Conservation (phyloP, 2,329 filamentous ascomycete species). For the Arachnomyces sp. region DNA sequence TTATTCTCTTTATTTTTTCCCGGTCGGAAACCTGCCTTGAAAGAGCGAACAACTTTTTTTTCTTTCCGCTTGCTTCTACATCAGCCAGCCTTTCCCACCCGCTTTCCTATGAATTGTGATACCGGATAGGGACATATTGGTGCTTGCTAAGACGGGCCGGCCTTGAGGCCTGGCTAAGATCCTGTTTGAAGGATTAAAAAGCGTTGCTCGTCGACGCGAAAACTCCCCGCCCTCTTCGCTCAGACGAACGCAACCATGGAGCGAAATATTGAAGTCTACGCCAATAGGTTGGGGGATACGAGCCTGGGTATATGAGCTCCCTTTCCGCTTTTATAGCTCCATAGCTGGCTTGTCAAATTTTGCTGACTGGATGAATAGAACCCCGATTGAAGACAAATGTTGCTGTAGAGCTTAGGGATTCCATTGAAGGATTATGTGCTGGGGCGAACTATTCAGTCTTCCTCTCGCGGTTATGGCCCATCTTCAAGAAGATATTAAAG, state of each 20-base stretch:
- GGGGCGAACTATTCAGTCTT: constrained; percentile 72
- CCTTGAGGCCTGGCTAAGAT: constrained; percentile 32
- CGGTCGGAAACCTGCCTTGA: constrained; percentile 10
- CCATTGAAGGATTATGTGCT: constrained; percentile 74
- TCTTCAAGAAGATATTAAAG: constrained; percentile 77
- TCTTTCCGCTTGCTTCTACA: not conserved
- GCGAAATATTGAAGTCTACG: constrained; percentile 43
- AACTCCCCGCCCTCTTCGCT: too few relatives aligned
- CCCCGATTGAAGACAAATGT: constrained; percentile 72
- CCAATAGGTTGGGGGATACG: constrained; percentile 41
- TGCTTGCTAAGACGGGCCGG: constrained; percentile 24
- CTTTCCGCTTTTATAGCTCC: not conserved
- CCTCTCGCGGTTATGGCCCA: constrained; percentile 78
- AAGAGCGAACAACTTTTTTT: too few relatives aligned
- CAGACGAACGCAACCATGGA: constrained; percentile 28
- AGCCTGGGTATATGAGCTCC: constrained; percentile 36
- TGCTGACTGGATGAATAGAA: constrained; percentile 48
- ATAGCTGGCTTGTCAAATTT: not conserved
- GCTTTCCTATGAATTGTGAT: constrained; percentile 23
- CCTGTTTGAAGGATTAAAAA: constrained; percentile 9
- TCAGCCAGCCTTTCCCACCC: too few relatives aligned
- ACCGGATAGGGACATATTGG: constrained; percentile 18
- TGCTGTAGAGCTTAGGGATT: constrained; percentile 81
- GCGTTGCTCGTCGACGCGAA: too few relatives aligned
- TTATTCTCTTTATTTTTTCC: too few relatives aligned